Conservation (phyloP, 164 flowering plant genomes). For the Vitis rupestris region DNA sequence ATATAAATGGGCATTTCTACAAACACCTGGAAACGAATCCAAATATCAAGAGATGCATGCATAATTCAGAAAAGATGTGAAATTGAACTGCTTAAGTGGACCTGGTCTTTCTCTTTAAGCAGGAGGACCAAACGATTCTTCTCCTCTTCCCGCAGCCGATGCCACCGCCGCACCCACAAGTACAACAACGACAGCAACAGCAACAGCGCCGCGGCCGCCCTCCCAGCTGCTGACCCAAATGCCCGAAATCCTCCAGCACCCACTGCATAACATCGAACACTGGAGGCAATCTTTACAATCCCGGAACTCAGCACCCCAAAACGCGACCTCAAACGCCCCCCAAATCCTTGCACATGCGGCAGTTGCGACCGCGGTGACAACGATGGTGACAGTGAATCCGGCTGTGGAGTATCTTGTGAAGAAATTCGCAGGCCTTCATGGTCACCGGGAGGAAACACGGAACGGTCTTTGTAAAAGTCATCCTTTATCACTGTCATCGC, state of each 20-base stretch:
- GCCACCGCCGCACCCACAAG: constrained; percentile 14
- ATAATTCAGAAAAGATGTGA: not conserved
- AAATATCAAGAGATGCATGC: too few species aligned
- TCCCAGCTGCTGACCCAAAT: constrained; percentile 7
- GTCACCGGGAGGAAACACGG: constrained; percentile 15
- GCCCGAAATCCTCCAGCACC: constrained; percentile 5
- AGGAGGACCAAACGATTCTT: constrained; percentile 4
- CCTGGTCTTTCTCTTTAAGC: constrained; percentile 28
- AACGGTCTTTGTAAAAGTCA: constrained; percentile 2
- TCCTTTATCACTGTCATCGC: not conserved
- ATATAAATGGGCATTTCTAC: not conserved
- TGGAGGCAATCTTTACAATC: constrained; percentile 2
- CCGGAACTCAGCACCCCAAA: constrained; percentile 3
- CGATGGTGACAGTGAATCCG: not conserved
- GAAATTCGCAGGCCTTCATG: constrained; percentile 11
- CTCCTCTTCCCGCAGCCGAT: constrained; percentile 6
- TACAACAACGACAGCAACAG: constrained; percentile 9
- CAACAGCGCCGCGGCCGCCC: constrained; percentile 8
- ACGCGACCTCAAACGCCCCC: constrained; percentile 10
- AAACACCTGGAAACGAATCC: not conserved
- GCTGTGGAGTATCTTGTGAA: not conserved
- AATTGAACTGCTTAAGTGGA: not conserved
- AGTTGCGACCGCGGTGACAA: not conserved
- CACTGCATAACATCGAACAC: not conserved
- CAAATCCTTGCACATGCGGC: not conserved